phyloP scores from a whole-genome alignment of 495 filamentous ascomycete species.

The Aspergillus wentii region DNA sequence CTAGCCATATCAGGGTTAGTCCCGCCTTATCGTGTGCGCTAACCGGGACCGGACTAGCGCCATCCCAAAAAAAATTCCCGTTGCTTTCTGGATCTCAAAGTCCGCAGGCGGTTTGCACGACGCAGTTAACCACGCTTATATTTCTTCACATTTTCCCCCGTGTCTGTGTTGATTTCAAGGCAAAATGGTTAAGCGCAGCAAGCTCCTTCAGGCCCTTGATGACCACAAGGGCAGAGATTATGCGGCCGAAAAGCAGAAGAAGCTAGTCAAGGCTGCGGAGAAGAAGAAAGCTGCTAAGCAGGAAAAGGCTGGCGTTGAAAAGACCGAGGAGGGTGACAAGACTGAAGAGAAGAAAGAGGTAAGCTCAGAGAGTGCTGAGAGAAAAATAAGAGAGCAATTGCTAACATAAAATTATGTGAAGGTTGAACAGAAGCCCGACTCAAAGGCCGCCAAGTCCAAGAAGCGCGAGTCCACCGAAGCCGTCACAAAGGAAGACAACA shows the following conservation, averaged over 20 bases:
- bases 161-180: no score
- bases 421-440: background rate
- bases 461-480: slow-evolving; percentile 4
- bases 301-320: slow-evolving; percentile 24
- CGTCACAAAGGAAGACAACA: slow-evolving; percentile 6
- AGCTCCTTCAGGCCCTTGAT: slow-evolving; percentile 60
- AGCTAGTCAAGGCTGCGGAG: slow-evolving; percentile 47
- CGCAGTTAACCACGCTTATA: slow-evolving; percentile 7
- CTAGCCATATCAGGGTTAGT: slow-evolving; percentile 25
- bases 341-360: slow-evolving; percentile 22
- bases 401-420: background rate
- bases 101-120: slow-evolving; percentile 1
- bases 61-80: slow-evolving; percentile 41
- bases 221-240: slow-evolving; percentile 64
- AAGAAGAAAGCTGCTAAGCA: slow-evolving; percentile 48
- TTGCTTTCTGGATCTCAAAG: slow-evolving; percentile 15
- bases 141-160: slow-evolving; percentile 7
- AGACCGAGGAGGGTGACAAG: slow-evolving; percentile 28
- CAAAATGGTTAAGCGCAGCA: slow-evolving; percentile 60
- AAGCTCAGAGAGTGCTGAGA: slow-evolving; percentile 12
- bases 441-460: slow-evolving; percentile 4
- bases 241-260: slow-evolving; percentile 62
- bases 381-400: slow-evolving; percentile 6
- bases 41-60: slow-evolving; percentile 1
- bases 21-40: background rate